phyloP scores from a whole-genome alignment of 192 early-diverging fungal genomes.

The Coemansia sp. region DNA sequence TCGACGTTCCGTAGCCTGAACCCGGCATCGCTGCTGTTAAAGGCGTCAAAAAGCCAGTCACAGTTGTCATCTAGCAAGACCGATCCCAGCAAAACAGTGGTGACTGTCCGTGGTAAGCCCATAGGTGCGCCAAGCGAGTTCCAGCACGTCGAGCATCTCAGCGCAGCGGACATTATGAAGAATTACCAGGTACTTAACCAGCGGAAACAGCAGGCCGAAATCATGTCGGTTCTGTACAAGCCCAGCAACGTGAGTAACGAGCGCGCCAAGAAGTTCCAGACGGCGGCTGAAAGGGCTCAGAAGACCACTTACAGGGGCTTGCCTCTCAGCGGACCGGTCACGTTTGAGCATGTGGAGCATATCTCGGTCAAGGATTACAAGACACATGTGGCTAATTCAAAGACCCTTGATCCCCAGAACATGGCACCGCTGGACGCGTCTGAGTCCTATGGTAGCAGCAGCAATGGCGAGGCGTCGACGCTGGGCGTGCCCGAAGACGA shows the following conservation, averaged over 20 bases:
- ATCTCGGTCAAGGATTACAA: constrained; percentile 50
- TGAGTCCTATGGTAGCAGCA: background rate
- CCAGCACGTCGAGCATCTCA: constrained; percentile 50
- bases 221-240: constrained; percentile 44
- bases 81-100: constrained; percentile 19
- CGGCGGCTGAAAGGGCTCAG: constrained; percentile 8
- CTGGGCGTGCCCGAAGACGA: background rate
- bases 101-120: constrained; percentile 29
- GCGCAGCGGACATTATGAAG: constrained; percentile 39
- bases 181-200: constrained; percentile 54
- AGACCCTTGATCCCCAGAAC: constrained; percentile 2
- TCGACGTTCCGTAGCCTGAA: constrained; percentile 47
- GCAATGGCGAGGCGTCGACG: background rate
- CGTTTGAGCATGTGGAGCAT: constrained; percentile 53
- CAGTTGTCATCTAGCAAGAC: background rate
- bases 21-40: constrained; percentile 39
- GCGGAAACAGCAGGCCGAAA: constrained; percentile 48
- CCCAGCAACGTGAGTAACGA: constrained; percentile 5
- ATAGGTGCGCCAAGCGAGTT: constrained; percentile 42
- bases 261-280: constrained; percentile 5
- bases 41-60: constrained; percentile 12
- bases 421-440: background rate
- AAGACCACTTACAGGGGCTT: constrained; percentile 46
- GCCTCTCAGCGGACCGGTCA: constrained; percentile 46
- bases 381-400: constrained; percentile 23